A percentile compares a stretch with the other conserved stretches of the same genome.
Conservation (phyloP, 148 eudicot genomes). For the Amaranthus cruentus region DNA sequence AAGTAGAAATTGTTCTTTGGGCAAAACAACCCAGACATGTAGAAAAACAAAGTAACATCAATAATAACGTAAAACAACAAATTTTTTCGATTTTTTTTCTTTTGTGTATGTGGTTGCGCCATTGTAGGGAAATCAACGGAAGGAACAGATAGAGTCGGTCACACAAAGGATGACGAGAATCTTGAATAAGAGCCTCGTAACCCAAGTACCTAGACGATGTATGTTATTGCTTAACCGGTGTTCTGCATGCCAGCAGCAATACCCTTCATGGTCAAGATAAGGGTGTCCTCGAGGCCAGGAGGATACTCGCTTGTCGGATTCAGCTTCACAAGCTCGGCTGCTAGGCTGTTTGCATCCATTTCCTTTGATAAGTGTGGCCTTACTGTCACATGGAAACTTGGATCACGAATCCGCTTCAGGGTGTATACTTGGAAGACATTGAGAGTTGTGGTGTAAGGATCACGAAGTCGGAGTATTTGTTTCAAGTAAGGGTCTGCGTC, state of each 20-base stretch:
- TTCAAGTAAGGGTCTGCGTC: constrained; percentile 85
- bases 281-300: constrained; percentile 87
- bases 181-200: background rate
- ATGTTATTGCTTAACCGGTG: constrained; percentile 44
- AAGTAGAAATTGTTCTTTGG: background rate
- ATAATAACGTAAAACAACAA: too few relatives aligned
- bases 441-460: constrained; percentile 65
- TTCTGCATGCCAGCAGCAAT: constrained; percentile 92
- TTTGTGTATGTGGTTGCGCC: too few relatives aligned
- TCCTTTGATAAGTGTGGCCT: constrained; percentile 78
- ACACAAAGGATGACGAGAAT: background rate
- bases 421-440: constrained; percentile 73
- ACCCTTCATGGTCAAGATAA: constrained; percentile 91
- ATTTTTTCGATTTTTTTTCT: too few relatives aligned
- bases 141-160: background rate
- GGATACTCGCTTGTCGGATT: constrained; percentile 84
- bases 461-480: constrained; percentile 74
- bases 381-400: constrained; percentile 50
- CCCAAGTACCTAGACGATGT: background rate
- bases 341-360: constrained; percentile 53
- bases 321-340: constrained; percentile 76
- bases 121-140: too few relatives aligned
- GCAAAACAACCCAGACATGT: constrained; percentile 6
- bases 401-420: constrained; percentile 74
- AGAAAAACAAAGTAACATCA: background rate